phyloP scores from a whole-genome alignment of 2,329 filamentous ascomycete genomes.

The Pseudogymnoascus sp. region DNA sequence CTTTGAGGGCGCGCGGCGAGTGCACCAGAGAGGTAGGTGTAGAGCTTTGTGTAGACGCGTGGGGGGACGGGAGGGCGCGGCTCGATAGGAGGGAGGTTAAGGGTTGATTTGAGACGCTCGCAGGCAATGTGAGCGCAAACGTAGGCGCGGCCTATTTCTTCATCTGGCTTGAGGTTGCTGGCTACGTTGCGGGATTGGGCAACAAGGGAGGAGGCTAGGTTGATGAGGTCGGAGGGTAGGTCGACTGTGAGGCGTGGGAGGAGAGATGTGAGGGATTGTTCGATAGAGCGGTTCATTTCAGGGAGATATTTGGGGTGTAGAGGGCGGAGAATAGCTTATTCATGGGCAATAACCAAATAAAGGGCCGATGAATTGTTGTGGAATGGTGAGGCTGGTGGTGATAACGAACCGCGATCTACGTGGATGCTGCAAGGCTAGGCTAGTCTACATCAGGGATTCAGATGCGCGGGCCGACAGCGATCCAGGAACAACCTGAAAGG shows the following conservation, averaged over 20 bases:
- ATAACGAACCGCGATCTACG: not conserved
- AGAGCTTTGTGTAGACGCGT: slow-evolving; percentile 75
- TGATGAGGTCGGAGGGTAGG: slow-evolving; percentile 61
- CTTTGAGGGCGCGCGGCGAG: slow-evolving; percentile 41
- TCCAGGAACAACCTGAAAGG: slow-evolving; percentile 7
- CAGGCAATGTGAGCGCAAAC: slow-evolving; percentile 86
- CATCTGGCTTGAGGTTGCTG: slow-evolving; percentile 70
- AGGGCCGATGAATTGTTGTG: not conserved
- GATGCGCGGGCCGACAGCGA: not conserved
- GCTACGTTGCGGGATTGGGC: slow-evolving; percentile 74
- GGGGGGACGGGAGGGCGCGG: slow-evolving; percentile 72
- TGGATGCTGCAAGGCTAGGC: not conserved
- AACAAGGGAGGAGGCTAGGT: slow-evolving; percentile 65
- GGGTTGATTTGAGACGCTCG: slow-evolving; percentile 66
- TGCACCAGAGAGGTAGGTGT: slow-evolving; percentile 68
- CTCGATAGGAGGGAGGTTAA: slow-evolving; percentile 71
- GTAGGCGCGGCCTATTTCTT: slow-evolving; percentile 79
- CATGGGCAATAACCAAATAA: not conserved
- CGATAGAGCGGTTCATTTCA: slow-evolving; percentile 65
- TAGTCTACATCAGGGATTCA: slow-evolving; percentile 3
- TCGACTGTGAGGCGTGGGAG: slow-evolving; percentile 64
- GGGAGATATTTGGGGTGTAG: not conserved
- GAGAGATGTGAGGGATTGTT: slow-evolving; percentile 65
- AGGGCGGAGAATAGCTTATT: not conserved
- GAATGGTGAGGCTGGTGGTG: slow-evolving; percentile 4